phyloP scores from a whole-genome alignment of 192 early-diverging fungal species.

The Backusella parvicylindrica region DNA sequence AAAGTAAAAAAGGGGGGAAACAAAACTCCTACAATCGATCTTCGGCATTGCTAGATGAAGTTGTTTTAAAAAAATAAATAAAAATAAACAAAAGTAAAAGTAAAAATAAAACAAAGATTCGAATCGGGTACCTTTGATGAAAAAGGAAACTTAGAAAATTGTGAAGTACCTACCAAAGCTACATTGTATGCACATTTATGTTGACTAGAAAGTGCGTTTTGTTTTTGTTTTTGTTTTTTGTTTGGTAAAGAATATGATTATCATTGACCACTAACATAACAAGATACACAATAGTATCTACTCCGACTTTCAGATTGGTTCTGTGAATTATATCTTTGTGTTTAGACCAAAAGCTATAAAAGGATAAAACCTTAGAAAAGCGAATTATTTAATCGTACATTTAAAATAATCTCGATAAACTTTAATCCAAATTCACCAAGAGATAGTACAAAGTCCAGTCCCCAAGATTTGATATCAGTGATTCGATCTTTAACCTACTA shows the following conservation, averaged over 20 bases:
- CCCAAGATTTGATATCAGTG: neutral
- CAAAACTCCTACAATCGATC: neutral
- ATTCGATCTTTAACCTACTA: neutral
- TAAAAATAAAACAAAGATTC: neutral
- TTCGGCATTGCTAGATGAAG: neutral
- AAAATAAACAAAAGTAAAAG: neutral
- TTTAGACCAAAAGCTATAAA: neutral
- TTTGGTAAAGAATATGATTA: neutral
- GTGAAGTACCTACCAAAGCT: neutral
- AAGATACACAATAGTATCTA: neutral
- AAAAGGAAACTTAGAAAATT: neutral
- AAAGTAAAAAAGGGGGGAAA: neutral
- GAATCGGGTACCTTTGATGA: neutral
- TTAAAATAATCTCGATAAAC: neutral
- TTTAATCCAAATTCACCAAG: neutral
- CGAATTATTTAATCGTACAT: neutral
- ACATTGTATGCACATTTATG: neutral
- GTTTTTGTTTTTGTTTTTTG: constrained; percentile 5
- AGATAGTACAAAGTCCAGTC: neutral
- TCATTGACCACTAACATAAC: neutral
- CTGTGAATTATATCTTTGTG: neutral
- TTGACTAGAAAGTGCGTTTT: constrained; percentile 4
- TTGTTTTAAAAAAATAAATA: neutral
- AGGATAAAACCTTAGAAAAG: neutral
- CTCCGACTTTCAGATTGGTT: neutral